Conservation (phyloP, 768 basidiomycete genomes). For the Gloeostereum incarnatum region DNA sequence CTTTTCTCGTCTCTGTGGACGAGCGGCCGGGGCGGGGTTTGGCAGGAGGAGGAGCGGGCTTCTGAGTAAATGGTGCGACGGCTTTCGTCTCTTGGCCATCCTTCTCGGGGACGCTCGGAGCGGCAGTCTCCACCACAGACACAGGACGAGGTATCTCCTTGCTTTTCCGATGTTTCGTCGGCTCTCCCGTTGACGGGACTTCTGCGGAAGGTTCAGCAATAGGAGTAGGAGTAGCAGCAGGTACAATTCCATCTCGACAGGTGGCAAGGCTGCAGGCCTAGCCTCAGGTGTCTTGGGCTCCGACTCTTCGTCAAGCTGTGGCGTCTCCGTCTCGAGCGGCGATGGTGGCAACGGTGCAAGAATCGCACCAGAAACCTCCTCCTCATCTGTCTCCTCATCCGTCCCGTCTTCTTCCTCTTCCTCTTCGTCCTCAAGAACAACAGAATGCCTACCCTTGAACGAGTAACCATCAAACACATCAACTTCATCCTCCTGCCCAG, state of each 20-base stretch:
- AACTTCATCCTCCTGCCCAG: constrained; percentile 38
- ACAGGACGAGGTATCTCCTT: constrained; percentile 18
- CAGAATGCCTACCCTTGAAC: constrained; percentile 80
- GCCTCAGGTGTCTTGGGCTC: constrained; percentile 79
- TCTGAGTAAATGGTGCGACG: too few relatives aligned
- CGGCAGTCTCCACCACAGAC: constrained; percentile 14
- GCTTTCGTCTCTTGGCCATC: too few relatives aligned
- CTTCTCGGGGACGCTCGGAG: constrained; percentile 10
- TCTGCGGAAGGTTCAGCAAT: constrained; percentile 1
- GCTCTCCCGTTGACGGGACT: constrained; percentile 4
- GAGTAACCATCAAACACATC: constrained; percentile 94
- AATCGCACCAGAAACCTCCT: constrained; percentile 10
- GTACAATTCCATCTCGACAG: constrained; percentile 10
- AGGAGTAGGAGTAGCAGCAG: constrained; percentile 4
- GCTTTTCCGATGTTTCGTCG: constrained; percentile 17
- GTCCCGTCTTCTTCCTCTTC: constrained; percentile 40
- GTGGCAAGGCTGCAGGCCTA: constrained; percentile 26
- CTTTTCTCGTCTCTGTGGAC: constrained; percentile 58
- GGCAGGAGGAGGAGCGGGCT: too few relatives aligned
- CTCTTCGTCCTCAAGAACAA: constrained; percentile 66
- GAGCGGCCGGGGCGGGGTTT: constrained; percentile 16
- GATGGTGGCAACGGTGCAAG: neutral
- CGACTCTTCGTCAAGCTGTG: constrained; percentile 24
- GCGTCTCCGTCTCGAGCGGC: constrained; percentile 16
- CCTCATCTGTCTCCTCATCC: constrained; percentile 31